Evolutionary conservation across 768 basidiomycete genomes (phyloP), one percentile per base, ranked within the genome.

Genomic region (Lactarius pseudohatsudake): DNA sequence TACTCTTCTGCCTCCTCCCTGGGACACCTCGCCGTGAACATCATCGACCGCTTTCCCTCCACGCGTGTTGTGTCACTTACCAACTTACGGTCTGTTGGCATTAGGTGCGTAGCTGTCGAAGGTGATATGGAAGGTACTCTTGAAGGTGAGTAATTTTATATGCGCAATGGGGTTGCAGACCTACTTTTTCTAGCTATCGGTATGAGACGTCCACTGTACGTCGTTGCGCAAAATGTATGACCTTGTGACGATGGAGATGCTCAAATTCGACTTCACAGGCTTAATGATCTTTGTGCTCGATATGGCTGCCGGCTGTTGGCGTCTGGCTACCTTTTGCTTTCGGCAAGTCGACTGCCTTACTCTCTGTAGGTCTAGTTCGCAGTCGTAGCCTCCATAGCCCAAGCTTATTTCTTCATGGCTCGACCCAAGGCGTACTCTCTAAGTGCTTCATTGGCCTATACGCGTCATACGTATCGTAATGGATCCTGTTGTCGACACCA

Each of bases 71-170:
- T 30, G 30, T 30, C 30, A 30, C 30, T 30, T 30, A 30, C 30
- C 4, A 30, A 30, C 30, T 30, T 30, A 30, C 3, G 30, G 30
- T 30, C 30, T 30, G 3, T 30, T 30, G 30, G 30, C 30, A 30
- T 30, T 30, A 30, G 30, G 30, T 30, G 30, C 30, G 30, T 67
- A 28, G 69, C 34, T 32, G 71, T 58, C 16, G 93, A 95, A 64
- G 93, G 94, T 75, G 94, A 96, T 73, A 87, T 96, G 85, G 94
- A 96, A 69, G 95, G 92, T n/a, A 90, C 91, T 6, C 82, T 97
- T 75, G 94, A 96, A 84, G 92, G 92, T 90, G 73, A 69, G 75
- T 63, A 15, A 58, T 36, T 68, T 20, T 40, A 34, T 36, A 3
- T 28, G n/a, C 15, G 3, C 28, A 50, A 22, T 13, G 50, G 16